Base-by-base conservation (phyloP, 805 yeast genomes). In the Metschnikowia borealis region DNA sequence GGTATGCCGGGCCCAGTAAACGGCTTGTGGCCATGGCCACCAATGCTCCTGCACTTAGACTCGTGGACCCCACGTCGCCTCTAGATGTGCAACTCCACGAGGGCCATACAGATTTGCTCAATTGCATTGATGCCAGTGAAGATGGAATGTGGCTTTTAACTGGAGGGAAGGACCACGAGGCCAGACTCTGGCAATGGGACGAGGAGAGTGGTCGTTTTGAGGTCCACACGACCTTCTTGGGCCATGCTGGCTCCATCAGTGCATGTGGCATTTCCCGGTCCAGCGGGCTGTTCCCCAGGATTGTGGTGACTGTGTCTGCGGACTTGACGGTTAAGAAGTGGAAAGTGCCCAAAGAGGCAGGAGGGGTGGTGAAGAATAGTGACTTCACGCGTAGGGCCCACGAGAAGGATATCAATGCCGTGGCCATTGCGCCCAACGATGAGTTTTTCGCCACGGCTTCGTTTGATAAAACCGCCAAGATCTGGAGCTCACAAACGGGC, bases 371-470 rank as follows among this genome's bases (percentile, higher is more conserved):
- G 6, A 82, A 77, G 58, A 71, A 76, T 2, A 87, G 97, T 2
- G 89, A 84, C 48, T 94, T 85, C 67, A 94, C 99, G 0, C 82
- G 97, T 74, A 82, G 91, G 62, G 98, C 97, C 1, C 99, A 94
- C 66, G 98, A 94, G 49, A 94, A 92, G 66, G 97, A 94, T 67
- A 94, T 94, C 53, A 95, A 94, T 62, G 80, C 92, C 2, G 71
- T 94, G 47, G 97, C 90, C 56, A 75, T 94, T 3, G 79, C 97
- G n/a, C 96, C 97, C 15, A 89, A 90, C 62, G 95, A 92, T 67
- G 85, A 84, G 55, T 74, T 78, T 46, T 84, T 94, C 62, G 98
- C 96, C 0, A 86, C 97, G 1, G 98, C 96, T 2, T 87, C 96
- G 11, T 96, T 87, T 65, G 99, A 94, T 67, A 88, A 92, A 62